phyloP scores from a whole-genome alignment of 176 grass and related monocot species.

The Aegilops sharonensis region DNA sequence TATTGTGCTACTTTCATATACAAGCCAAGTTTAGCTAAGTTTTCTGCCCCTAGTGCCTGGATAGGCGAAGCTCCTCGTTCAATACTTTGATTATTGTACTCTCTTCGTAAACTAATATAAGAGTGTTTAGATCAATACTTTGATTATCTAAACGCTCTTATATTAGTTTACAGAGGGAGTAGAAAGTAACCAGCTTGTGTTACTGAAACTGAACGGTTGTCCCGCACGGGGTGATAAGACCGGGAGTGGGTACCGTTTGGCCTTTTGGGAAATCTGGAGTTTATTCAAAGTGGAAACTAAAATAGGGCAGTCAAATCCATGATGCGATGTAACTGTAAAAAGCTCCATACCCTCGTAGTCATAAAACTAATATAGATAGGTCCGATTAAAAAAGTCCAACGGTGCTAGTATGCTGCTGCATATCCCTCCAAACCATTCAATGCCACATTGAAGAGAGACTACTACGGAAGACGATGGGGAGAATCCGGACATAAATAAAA shows the following conservation, averaged over 20 bases:
- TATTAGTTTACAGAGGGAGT: too few relatives aligned
- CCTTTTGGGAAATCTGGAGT: neutral
- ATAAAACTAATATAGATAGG: conserved; percentile 36
- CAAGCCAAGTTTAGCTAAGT: too few relatives aligned
- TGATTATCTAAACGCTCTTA: too few relatives aligned
- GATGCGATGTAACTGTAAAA: conserved; percentile 39
- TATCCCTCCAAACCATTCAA: conserved; percentile 8
- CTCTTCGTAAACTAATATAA: too few relatives aligned
- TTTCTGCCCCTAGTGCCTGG: too few relatives aligned
- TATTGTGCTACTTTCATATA: too few relatives aligned
- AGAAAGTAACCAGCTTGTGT: neutral
- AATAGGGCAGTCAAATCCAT: conserved; percentile 40
- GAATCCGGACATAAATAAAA: neutral
- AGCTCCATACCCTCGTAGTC: conserved; percentile 32
- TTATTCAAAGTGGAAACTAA: conserved; percentile 1
- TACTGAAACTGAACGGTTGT: neutral
- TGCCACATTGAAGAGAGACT: neutral
- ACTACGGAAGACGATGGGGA: neutral
- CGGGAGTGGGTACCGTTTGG: neutral
- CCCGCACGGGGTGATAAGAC: neutral
- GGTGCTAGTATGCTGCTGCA: neutral
- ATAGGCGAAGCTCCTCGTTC: too few relatives aligned
- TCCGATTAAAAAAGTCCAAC: conserved; percentile 36
- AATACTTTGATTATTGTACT: too few relatives aligned
- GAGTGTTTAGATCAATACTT: too few relatives aligned